Evolutionary conservation across 1,139 yeast species (phyloP), one percentile per base, ranked within the genome.

Genomic region (Magnusiomyces sp.): DNA sequence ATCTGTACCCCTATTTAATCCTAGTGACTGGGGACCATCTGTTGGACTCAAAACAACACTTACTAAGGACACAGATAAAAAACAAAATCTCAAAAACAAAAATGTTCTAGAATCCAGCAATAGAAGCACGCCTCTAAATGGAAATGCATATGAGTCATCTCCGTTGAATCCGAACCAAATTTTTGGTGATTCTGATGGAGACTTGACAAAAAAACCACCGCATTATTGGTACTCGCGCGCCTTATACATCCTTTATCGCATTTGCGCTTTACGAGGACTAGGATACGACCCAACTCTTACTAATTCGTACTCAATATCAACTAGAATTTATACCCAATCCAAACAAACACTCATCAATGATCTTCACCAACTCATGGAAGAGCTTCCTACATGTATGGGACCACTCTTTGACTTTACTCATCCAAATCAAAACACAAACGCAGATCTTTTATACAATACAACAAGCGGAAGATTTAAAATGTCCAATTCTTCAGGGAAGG

Each of bases 351-450:
- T 46, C 9, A 7, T 36, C 14, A 29, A 43, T 11, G 47, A 43
- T 6, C 19, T 47, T 2, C 27, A 34, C 5, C 37, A 43, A 20
- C 14, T 48, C 20, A 20, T 43, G 37, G 14, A 14, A 14, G 34
- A 43, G 5, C 33, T 47, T 6, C 50, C 47, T 10, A 10, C 38
- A 4, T n/a, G 10, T 13, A 47, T 47, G 50, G n/a, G 40, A 20
- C 47, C 50, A 7, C 9, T 43, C 32, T 39, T 32, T 33, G 50
- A 47, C 1, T 10, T 47, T 31, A 38, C 16, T 11, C n/a, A 7
- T 10, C 31, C 11, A 39, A 17, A 13, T 10, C 19, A 16, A 29
- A 6, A 7, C 41, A 13, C 9, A 17, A 11, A 17, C 7, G 41
- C 16, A 7, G 6, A 39, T 10, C 7, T 17, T 20, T 6, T 17